These are phyloP conservation scores for Fusarium tjaetaba DNA, from an alignment of 2,329 filamentous ascomycete species.

Conservation along the genomic window DNA sequence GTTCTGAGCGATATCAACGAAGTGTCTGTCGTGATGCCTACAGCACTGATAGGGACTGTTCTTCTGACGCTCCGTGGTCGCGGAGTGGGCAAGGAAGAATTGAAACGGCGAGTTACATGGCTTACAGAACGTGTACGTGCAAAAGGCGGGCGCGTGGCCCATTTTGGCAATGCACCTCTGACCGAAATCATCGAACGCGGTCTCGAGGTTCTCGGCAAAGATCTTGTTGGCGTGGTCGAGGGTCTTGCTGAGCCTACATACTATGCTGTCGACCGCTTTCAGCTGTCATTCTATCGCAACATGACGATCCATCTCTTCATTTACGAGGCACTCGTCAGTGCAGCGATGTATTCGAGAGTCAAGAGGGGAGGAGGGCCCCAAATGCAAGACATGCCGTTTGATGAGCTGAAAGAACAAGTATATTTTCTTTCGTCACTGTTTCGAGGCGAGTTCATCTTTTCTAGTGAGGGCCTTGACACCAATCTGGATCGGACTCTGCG, in stretches of 20 bases:
- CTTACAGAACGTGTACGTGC: conserved; percentile 81
- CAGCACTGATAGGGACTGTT: conserved; percentile 92
- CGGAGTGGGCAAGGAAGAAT: conserved; percentile 87
- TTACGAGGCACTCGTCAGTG: conserved; percentile 88
- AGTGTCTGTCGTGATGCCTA: conserved; percentile 98
- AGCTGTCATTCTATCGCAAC: conserved; percentile 97
- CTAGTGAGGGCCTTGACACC: conserved; percentile 79
- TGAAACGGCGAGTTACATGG: conserved; percentile 91
- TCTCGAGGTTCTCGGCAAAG: conserved; percentile 88
- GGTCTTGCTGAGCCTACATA: conserved; percentile 91
- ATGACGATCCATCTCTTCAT: conserved; percentile 99
- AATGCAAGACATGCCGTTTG: conserved; percentile 80
- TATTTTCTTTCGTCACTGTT: conserved; percentile 93
- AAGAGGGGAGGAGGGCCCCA: conserved; percentile 89
- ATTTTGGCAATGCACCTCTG: conserved; percentile 85
- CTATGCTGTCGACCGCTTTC: conserved; percentile 94
- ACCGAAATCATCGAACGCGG: conserved; percentile 87
- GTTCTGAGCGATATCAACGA: conserved; percentile 94
- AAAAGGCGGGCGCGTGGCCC: conserved; percentile 91
- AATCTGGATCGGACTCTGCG: conserved; percentile 85
- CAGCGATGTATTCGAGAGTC: conserved; percentile 87
- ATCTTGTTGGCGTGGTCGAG: conserved; percentile 82
- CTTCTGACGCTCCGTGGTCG: conserved; percentile 89
- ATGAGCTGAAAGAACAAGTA: conserved; percentile 80
- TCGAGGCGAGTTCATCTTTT: conserved; percentile 96